phyloP scores from a whole-genome alignment of 139 green algal species.

The Dunaliella sp. region DNA sequence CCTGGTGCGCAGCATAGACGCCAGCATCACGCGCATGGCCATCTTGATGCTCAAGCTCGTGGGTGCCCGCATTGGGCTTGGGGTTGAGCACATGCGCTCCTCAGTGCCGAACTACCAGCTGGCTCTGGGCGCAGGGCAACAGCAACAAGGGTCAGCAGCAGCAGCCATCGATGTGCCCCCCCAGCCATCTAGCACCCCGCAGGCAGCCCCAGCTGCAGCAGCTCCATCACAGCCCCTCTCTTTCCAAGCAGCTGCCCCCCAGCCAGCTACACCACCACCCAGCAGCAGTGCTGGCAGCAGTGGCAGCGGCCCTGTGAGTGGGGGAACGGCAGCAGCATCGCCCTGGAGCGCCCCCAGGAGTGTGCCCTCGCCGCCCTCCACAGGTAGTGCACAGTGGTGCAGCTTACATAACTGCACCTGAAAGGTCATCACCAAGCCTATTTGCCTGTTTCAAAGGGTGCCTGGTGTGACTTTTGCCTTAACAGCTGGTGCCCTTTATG shows the following conservation, averaged over 20 bases:
- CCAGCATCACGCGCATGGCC: constrained; percentile 23
- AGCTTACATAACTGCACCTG: too few relatives aligned
- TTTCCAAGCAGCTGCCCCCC: constrained; percentile 3
- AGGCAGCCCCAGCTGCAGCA: background rate
- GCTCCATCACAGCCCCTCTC: background rate
- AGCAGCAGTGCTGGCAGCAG: too few relatives aligned
- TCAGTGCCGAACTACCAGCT: background rate
- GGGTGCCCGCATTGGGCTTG: constrained; percentile 10
- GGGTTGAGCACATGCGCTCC: constrained; percentile 6
- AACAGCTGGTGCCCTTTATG: too few relatives aligned
- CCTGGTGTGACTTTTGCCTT: too few relatives aligned
- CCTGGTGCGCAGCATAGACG: constrained; percentile 22
- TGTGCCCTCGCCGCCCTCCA: background rate
- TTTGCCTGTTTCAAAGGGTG: too few relatives aligned
- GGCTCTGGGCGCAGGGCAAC: background rate
- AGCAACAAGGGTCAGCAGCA: background rate
- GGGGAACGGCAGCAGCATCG: background rate
- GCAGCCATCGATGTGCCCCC: background rate
- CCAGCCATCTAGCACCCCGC: background rate
- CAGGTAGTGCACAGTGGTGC: background rate
- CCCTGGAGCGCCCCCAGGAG: background rate
- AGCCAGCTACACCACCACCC: background rate
- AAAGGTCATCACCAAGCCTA: too few relatives aligned
- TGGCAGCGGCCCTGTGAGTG: background rate
- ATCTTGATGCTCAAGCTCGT: constrained; percentile 23